These are phyloP conservation scores for Purpureocillium lavendulum DNA, from an alignment of 2,329 filamentous ascomycete species.

Conservation along the genomic window DNA sequence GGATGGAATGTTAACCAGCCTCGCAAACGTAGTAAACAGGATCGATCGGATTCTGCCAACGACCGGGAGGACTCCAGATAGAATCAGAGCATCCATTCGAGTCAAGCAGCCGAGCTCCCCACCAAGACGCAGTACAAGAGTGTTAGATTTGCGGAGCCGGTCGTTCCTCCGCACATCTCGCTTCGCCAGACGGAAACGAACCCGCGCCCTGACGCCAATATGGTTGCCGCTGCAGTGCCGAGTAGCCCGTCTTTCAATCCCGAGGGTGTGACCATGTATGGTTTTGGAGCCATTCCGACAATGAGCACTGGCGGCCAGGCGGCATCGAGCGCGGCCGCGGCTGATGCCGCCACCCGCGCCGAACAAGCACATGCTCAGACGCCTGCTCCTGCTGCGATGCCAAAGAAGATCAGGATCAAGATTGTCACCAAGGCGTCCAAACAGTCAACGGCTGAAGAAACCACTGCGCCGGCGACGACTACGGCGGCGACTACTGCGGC, in stretches of 20 bases:
- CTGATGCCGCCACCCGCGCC: no score
- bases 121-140: not conserved
- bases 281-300: slow-evolving; percentile 12
- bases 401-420: no score
- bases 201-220: slow-evolving; percentile 6
- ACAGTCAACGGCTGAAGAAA: no score
- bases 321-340: no score
- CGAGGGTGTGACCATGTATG: slow-evolving; percentile 6
- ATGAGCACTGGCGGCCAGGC: slow-evolving; percentile 4
- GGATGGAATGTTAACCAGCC: slow-evolving; percentile 44
- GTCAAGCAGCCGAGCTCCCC: slow-evolving; percentile 10
- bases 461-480: no score
- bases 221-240: slow-evolving; percentile 9
- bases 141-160: slow-evolving; percentile 3
- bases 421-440: not conserved
- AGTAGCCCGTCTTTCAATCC: not conserved
- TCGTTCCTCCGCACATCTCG: slow-evolving; percentile 2
- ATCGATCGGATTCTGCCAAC: slow-evolving; percentile 20
- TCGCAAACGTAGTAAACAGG: slow-evolving; percentile 27
- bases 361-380: no score
- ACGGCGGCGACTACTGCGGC: not conserved
- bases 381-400: no score
- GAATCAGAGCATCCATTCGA: slow-evolving; percentile 16
- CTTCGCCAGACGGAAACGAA: slow-evolving; percentile 1
- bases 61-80: slow-evolving; percentile 31